Conservation (phyloP, 768 basidiomycete species). For the Pleurotus ostreatus region DNA sequence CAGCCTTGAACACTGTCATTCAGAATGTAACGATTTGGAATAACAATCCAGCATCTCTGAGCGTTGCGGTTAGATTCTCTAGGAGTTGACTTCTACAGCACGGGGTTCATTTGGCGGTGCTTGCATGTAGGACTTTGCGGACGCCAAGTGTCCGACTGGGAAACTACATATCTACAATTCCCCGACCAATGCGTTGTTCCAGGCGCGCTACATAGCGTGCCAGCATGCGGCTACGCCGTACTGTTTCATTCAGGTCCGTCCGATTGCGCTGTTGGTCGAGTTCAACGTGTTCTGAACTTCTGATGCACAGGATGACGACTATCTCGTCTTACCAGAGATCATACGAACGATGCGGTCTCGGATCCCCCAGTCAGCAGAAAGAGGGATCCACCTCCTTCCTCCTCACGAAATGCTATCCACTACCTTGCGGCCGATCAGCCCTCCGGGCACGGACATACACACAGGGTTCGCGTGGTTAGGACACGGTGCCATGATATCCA, state of each 20-base stretch:
- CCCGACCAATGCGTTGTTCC: slow-evolving; percentile 52
- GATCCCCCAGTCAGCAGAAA: slow-evolving; percentile 20
- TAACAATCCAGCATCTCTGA: slow-evolving; percentile 44
- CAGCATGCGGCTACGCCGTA: slow-evolving; percentile 43
- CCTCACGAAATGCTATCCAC: slow-evolving; percentile 58
- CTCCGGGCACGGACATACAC: slow-evolving; percentile 31
- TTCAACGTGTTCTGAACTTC: slow-evolving; percentile 5
- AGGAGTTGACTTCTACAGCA: neutral
- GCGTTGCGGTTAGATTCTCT: slow-evolving; percentile 33
- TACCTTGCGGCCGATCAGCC: slow-evolving; percentile 39
- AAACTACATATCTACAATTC: slow-evolving; percentile 56
- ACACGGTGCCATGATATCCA: slow-evolving; percentile 52
- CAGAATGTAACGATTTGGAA: slow-evolving; percentile 59
- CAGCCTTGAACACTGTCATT: slow-evolving; percentile 40
- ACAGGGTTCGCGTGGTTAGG: slow-evolving; percentile 67
- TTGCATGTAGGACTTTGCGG: slow-evolving; percentile 33
- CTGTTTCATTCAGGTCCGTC: slow-evolving; percentile 59
- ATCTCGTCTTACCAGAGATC: slow-evolving; percentile 53
- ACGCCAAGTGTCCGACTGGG: slow-evolving; percentile 34
- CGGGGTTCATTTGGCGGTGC: neutral
- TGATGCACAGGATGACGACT: slow-evolving; percentile 60
- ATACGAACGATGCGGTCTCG: slow-evolving; percentile 45
- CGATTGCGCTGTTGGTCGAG: neutral
- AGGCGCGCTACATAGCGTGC: slow-evolving; percentile 60
- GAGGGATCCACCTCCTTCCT: slow-evolving; percentile 52